A percentile compares a stretch with the other conserved stretches of the same genome.
Evolutionary conservation across 805 yeast species (phyloP).

Genomic region (Cyberlindnera amylophila): DNA sequence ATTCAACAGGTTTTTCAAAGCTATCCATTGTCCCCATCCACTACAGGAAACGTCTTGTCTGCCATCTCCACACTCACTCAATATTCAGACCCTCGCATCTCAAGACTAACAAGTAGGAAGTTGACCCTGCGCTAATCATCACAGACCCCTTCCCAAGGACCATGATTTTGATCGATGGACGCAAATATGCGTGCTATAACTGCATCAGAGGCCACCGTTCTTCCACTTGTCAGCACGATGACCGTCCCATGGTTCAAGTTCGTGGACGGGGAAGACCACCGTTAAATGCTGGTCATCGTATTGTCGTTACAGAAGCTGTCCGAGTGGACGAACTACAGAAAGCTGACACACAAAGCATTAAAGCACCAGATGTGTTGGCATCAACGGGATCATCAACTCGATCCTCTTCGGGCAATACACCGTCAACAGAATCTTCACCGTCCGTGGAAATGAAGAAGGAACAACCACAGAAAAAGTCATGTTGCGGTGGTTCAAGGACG

Average conservation of each 20-base stretch:
- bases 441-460: not conserved
- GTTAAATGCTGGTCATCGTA: conserved; percentile 35
- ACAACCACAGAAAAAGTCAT: not conserved
- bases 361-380: not conserved
- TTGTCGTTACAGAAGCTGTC: conserved; percentile 28
- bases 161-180: conserved; percentile 71
- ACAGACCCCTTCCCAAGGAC: not conserved
- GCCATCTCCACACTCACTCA: too few species aligned
- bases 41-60: too few species aligned
- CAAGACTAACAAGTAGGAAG: not conserved
- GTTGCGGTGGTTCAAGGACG: not conserved
- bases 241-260: conserved; percentile 70
- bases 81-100: too few species aligned
- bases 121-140: not conserved
- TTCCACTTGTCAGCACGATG: conserved; percentile 69
- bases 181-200: conserved; percentile 68
- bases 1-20: not conserved
- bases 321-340: not conserved
- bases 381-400: not conserved
- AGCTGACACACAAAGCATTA: not conserved
- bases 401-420: not conserved
- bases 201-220: conserved; percentile 86
- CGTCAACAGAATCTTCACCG: not conserved
- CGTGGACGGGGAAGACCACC: conserved; percentile 75
- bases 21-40: too few species aligned